Conservation (phyloP, 495 filamentous ascomycete genomes). For the Penicillium samsonianum region DNA sequence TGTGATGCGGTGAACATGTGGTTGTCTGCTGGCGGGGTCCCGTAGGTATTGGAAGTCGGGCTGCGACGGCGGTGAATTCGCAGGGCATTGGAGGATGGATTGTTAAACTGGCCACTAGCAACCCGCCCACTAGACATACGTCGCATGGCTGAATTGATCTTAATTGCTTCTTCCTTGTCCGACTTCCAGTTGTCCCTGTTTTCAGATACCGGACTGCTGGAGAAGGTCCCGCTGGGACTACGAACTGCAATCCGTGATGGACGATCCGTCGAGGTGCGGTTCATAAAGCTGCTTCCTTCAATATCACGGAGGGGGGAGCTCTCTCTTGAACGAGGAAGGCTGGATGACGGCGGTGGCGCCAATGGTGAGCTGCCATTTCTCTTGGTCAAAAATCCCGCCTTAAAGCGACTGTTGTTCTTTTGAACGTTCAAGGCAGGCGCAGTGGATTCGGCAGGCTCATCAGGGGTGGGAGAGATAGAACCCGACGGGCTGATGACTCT, state of each 20-base stretch:
- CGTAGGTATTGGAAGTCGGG: constrained; percentile 55
- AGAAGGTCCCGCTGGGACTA: constrained; percentile 50
- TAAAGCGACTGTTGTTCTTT: constrained; percentile 77
- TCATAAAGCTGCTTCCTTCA: constrained; percentile 58
- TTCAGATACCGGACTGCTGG: constrained; percentile 42
- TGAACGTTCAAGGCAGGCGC: constrained; percentile 41
- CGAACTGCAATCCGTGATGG: constrained; percentile 52
- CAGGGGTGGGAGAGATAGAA: constrained; percentile 34
- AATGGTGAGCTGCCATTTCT: constrained; percentile 64
- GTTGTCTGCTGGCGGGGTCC: constrained; percentile 58
- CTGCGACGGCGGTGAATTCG: constrained; percentile 62
- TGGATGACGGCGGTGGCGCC: constrained; percentile 59
- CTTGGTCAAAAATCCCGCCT: constrained; percentile 87
- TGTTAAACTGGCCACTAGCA: constrained; percentile 34
- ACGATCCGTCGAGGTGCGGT: constrained; percentile 52
- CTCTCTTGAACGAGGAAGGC: constrained; percentile 61
- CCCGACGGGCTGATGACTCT: constrained; percentile 37
- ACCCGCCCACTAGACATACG: constrained; percentile 48
- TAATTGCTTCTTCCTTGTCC: constrained; percentile 58
- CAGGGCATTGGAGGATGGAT: constrained; percentile 32
- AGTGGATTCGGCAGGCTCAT: constrained; percentile 16
- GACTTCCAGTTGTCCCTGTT: constrained; percentile 49
- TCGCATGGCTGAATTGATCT: constrained; percentile 65
- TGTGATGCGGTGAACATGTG: constrained; percentile 68
- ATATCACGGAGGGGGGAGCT: constrained; percentile 68